A percentile compares a stretch with the other conserved stretches of the same genome.
These are phyloP conservation scores for Suhomyces tanzawaensis DNA, from an alignment of 805 yeast species.

Conservation along the genomic window DNA sequence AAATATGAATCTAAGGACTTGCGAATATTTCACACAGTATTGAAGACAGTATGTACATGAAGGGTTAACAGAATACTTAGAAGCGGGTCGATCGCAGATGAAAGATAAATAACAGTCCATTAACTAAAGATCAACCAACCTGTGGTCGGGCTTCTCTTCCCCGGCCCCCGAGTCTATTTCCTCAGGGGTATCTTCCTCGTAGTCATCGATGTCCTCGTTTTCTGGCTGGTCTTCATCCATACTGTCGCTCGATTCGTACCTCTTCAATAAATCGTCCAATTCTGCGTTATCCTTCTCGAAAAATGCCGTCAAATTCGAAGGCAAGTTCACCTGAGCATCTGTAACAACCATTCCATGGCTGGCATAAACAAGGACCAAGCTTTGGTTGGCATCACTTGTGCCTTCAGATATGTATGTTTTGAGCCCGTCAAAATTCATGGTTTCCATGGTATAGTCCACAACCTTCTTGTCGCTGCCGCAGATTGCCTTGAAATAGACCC, in stretches of 20 bases:
- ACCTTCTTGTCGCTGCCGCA: conserved; percentile 10
- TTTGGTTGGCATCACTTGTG: conserved; percentile 11
- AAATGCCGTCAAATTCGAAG: conserved; percentile 14
- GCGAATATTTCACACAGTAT: no score
- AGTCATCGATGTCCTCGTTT: conserved; percentile 3
- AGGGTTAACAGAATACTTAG: no score
- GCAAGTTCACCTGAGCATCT: conserved; percentile 2
- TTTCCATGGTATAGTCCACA: conserved; percentile 17
- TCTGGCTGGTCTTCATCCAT: conserved; percentile 7
- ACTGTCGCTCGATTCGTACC: not conserved
- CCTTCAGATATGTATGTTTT: conserved; percentile 15
- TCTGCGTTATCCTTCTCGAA: conserved; percentile 17
- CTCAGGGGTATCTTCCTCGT: no score
- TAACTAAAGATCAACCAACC: not conserved
- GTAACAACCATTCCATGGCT: conserved; percentile 11
- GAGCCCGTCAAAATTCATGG: conserved; percentile 19
- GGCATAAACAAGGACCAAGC: conserved; percentile 19
- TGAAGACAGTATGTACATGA: no score
- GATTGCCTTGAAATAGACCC: conserved; percentile 21
- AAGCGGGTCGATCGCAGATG: no score
- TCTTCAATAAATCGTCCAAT: conserved; percentile 1
- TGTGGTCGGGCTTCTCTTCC: not conserved
- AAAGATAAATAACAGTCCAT: no score
- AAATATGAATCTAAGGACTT: no score
- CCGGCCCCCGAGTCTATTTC: no score